Evolutionary conservation across 2,329 filamentous ascomycete species (phyloP).

Genomic region (Didymella pomorum): DNA sequence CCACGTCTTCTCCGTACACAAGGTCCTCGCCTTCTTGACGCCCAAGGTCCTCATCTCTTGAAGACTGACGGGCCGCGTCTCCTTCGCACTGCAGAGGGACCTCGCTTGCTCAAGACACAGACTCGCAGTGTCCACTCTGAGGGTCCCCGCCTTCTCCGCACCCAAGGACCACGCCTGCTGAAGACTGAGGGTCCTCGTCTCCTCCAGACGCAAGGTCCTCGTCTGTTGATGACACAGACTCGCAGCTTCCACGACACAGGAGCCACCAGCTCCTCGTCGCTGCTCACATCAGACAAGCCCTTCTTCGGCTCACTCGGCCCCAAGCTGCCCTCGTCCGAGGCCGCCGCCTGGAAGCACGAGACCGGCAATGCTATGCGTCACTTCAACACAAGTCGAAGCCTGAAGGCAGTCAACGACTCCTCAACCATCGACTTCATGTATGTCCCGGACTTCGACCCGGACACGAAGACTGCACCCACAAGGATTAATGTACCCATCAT

Average conservation of each 20-base stretch:
- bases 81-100: slow-evolving; percentile 20
- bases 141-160: slow-evolving; percentile 21
- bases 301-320: slow-evolving; percentile 57
- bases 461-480: slow-evolving; percentile 47
- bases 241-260: slow-evolving; percentile 69
- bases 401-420: slow-evolving; percentile 64
- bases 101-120: slow-evolving; percentile 22
- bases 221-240: slow-evolving; percentile 34
- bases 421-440: slow-evolving; percentile 71
- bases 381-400: slow-evolving; percentile 68
- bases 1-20: slow-evolving; percentile 23
- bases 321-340: slow-evolving; percentile 60
- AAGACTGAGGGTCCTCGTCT: slow-evolving; percentile 18
- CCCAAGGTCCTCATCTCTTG: slow-evolving; percentile 15
- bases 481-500: slow-evolving; percentile 61
- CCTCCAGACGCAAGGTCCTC: slow-evolving; percentile 18
- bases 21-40: slow-evolving; percentile 19
- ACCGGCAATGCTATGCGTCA: slow-evolving; percentile 54
- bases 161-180: slow-evolving; percentile 17
- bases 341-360: slow-evolving; percentile 41
- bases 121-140: slow-evolving; percentile 18
- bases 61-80: slow-evolving; percentile 14
- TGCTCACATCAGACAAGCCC: slow-evolving; percentile 60
- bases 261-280: slow-evolving; percentile 62
- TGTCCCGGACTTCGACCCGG: slow-evolving; percentile 62